A percentile compares a stretch with the other conserved stretches of the same genome.
phyloP scores from a whole-genome alignment of 345 rosid genomes.

The Eucalyptus albens region DNA sequence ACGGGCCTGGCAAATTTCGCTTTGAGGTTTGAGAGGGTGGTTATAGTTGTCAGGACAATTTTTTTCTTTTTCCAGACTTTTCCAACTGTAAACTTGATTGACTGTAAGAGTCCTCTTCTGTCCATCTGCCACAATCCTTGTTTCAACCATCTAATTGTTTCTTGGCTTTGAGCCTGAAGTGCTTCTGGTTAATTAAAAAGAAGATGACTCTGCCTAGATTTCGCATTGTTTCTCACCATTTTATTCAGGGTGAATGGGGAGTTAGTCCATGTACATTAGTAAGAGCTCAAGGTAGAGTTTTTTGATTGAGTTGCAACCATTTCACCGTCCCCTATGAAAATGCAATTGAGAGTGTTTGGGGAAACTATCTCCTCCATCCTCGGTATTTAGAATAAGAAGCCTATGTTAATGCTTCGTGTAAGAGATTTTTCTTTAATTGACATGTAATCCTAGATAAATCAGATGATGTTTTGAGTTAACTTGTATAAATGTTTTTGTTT shows the following conservation, averaged over 20 bases:
- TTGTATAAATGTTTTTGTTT: too few species aligned
- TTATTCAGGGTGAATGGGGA: not conserved
- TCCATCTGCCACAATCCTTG: not conserved
- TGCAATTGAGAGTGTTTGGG: not conserved
- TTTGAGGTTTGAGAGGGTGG: conserved; percentile 13
- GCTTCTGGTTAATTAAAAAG: not conserved
- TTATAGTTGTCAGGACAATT: not conserved
- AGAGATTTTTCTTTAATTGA: not conserved
- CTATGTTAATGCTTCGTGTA: not conserved
- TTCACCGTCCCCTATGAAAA: not conserved
- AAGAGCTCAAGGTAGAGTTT: not conserved
- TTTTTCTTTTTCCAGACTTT: not conserved
- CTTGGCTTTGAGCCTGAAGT: not conserved
- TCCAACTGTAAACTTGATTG: not conserved
- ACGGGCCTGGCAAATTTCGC: conserved; percentile 39
- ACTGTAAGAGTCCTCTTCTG: not conserved
- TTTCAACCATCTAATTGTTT: not conserved
- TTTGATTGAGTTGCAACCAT: not conserved
- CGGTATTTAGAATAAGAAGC: not conserved
- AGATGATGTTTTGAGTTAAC: not conserved
- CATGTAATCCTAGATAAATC: not conserved
- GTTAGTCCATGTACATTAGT: not conserved
- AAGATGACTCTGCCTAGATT: not conserved
- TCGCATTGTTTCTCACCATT: not conserved
- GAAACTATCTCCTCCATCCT: not conserved